Evolutionary conservation across 768 basidiomycete genomes (phyloP).

Genomic region (Leccinum subtestaceum): DNA sequence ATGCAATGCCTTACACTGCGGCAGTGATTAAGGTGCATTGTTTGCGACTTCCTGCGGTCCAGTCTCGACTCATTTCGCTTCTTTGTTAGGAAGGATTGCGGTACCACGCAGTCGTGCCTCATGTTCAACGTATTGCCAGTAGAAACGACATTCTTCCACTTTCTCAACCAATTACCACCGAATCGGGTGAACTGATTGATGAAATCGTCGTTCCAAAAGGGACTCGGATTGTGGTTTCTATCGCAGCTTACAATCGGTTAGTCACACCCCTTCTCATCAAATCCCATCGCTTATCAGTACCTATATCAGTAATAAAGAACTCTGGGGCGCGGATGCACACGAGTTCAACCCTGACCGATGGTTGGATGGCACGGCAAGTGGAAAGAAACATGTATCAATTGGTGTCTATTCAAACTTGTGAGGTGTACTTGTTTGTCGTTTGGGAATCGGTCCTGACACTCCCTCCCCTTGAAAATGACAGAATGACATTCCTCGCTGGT

Average conservation of each 20-base stretch:
- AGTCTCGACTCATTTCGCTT: conserved; percentile 17
- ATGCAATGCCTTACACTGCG: conserved; percentile 47
- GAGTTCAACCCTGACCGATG: conserved; percentile 33
- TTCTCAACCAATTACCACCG: conserved; percentile 47
- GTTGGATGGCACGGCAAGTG: conserved; percentile 18
- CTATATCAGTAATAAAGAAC: conserved; percentile 21
- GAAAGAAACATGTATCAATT: conserved; percentile 21
- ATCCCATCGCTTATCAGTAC: not conserved
- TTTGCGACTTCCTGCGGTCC: conserved; percentile 13
- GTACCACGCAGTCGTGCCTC: conserved; percentile 49
- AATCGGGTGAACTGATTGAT: conserved; percentile 41
- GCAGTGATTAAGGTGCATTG: conserved; percentile 32
- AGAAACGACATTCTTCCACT: conserved; percentile 62
- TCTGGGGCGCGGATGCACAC: conserved; percentile 34
- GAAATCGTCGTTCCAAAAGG: conserved; percentile 51
- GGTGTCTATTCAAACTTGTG: conserved; percentile 33
- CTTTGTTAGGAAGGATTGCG: conserved; percentile 44
- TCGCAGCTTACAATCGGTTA: conserved; percentile 55
- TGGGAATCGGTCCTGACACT: not conserved
- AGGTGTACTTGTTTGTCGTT: not conserved
- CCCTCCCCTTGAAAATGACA: conserved; percentile 5
- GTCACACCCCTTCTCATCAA: not conserved
- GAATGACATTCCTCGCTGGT: conserved; percentile 31
- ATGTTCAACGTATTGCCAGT: conserved; percentile 49
- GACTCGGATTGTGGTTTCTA: conserved; percentile 49